Evolutionary conservation across 371 early-diverging fungal genomes (phyloP).

Genomic region (Massospora cicadina): DNA sequence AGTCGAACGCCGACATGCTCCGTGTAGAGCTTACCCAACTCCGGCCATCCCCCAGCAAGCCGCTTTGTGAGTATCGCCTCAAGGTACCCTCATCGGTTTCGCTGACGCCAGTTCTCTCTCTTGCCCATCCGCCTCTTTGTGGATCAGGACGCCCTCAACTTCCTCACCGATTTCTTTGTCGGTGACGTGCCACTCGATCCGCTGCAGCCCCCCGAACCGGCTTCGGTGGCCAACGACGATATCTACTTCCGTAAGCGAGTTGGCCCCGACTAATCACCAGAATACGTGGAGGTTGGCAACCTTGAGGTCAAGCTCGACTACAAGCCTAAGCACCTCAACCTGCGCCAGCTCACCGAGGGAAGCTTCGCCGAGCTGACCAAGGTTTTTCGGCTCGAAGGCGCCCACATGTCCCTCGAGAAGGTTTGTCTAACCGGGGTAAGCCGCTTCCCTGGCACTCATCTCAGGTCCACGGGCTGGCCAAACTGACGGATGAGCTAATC

Average conservation of each 20-base stretch:
- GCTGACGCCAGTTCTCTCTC: conserved; percentile 23
- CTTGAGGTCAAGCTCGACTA: conserved; percentile 81
- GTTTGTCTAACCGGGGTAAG: conserved; percentile 58
- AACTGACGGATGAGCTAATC: conserved; percentile 38
- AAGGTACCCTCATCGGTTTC: conserved; percentile 19
- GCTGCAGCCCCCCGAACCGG: background rate
- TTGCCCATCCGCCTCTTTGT: conserved; percentile 73
- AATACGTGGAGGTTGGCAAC: conserved; percentile 47
- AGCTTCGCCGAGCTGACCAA: conserved; percentile 79
- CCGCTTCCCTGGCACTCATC: conserved; percentile 11
- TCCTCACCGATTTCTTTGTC: conserved; percentile 60
- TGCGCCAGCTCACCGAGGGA: conserved; percentile 44
- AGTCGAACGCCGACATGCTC: conserved; percentile 44
- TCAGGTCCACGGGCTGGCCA: conserved; percentile 34
- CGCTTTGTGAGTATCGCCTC: conserved; percentile 36
- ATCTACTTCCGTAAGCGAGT: conserved; percentile 43
- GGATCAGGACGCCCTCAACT: conserved; percentile 85
- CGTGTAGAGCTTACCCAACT: conserved; percentile 38
- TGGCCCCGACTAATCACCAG: conserved; percentile 15
- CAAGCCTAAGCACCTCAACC: conserved; percentile 83
- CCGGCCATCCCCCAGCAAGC: conserved; percentile 30
- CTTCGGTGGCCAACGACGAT: conserved; percentile 11
- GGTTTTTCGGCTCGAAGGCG: conserved; percentile 79
- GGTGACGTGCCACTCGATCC: conserved; percentile 4
- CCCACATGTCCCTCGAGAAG: conserved; percentile 57